Evolutionary conservation across 2,329 filamentous ascomycete species (phyloP).

Genomic region (Cytospora chrysosperma): DNA sequence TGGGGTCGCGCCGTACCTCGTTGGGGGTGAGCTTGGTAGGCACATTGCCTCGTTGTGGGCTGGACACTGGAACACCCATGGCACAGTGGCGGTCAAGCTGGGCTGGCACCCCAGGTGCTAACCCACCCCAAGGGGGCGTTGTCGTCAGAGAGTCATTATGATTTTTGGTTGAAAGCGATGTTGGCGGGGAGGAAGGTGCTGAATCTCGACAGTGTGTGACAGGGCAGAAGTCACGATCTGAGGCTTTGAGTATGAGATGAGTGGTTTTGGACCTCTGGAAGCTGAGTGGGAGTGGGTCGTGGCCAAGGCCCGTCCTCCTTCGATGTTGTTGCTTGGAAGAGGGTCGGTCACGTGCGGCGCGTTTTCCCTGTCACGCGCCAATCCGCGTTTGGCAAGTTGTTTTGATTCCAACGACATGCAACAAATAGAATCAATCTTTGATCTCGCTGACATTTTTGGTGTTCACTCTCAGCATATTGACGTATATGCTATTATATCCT

Average conservation of each 20-base stretch:
- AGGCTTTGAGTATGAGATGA: too few relatives aligned
- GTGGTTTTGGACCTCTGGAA: too few relatives aligned
- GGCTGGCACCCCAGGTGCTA: conserved; percentile 16
- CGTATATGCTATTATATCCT: too few relatives aligned
- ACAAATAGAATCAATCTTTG: not conserved
- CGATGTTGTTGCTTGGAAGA: not conserved
- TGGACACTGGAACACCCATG: conserved; percentile 9
- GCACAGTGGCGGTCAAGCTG: not conserved
- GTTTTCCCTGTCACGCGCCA: not conserved
- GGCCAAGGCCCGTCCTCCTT: too few relatives aligned
- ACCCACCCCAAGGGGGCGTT: not conserved
- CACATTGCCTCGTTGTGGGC: not conserved
- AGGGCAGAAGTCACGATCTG: not conserved
- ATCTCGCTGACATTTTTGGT: too few relatives aligned
- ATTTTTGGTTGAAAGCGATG: not conserved
- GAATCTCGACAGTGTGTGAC: not conserved
- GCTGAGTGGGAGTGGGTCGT: too few relatives aligned
- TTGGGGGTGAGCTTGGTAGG: not conserved
- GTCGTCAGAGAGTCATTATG: not conserved
- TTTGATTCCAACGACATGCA: not conserved
- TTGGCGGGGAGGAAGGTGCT: not conserved
- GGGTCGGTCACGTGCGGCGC: not conserved
- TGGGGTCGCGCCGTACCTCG: not conserved
- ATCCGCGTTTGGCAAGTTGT: not conserved
- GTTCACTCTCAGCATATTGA: too few relatives aligned